Conservation (phyloP, 805 yeast species). For the Candida parachauliodes region DNA sequence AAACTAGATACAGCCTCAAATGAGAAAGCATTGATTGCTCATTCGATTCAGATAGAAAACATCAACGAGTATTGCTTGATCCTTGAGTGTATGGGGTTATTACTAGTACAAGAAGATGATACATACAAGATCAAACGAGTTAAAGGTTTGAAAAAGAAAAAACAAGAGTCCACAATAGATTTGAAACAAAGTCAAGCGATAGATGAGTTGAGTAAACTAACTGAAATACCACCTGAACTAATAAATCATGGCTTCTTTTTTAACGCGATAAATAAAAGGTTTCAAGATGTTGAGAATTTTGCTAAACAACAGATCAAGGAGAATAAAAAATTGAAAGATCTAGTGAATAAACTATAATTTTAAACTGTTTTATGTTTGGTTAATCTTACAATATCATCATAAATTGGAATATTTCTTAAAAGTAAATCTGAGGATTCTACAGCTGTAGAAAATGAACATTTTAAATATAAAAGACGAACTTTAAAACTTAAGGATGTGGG, state of each 20-base stretch:
- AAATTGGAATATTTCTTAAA: too few relatives aligned
- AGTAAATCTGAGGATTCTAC: too few relatives aligned
- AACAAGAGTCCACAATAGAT: slow-evolving; percentile 20
- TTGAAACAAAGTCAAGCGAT: slow-evolving; percentile 29
- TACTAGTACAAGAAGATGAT: slow-evolving; percentile 46
- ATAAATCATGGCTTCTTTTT: slow-evolving; percentile 27
- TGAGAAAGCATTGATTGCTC: neutral
- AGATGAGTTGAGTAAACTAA: slow-evolving; percentile 31
- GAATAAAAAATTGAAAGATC: slow-evolving; percentile 46
- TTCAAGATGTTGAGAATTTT: slow-evolving; percentile 82
- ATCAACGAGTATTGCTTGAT: slow-evolving; percentile 42
- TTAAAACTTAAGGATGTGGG: too few relatives aligned
- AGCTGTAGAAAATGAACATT: too few relatives aligned
- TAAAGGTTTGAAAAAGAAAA: slow-evolving; percentile 63
- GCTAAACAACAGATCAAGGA: slow-evolving; percentile 84
- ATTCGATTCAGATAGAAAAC: neutral
- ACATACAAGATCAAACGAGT: slow-evolving; percentile 62
- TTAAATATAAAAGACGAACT: too few relatives aligned
- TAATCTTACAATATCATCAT: too few relatives aligned
- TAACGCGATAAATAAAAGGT: slow-evolving; percentile 60
- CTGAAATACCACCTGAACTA: slow-evolving; percentile 47
- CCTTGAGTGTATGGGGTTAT: slow-evolving; percentile 73
- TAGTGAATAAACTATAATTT: slow-evolving; percentile 1
- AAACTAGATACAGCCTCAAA: neutral
- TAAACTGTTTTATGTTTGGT: too few relatives aligned